phyloP scores from a whole-genome alignment of 257 asterid species.

The Lithospermum erythrorhizon region DNA sequence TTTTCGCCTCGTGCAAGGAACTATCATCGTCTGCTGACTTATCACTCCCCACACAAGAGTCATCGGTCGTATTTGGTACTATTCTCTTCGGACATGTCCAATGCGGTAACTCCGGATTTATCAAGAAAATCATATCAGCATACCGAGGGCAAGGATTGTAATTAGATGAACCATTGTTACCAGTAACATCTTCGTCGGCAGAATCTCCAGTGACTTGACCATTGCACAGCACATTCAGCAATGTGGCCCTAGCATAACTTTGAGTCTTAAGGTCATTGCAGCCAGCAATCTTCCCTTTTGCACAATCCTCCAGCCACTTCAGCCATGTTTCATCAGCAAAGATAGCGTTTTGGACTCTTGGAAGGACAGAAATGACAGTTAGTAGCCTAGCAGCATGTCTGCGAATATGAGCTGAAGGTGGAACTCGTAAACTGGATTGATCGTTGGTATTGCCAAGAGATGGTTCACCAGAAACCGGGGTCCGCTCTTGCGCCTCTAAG shows the following conservation, averaged over 20 bases:
- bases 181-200: constrained; percentile 28
- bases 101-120: constrained; percentile 78
- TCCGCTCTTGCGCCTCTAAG: constrained; percentile 51
- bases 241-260: constrained; percentile 89
- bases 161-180: constrained; percentile 20
- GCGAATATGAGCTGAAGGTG: constrained; percentile 91
- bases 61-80: constrained; percentile 19
- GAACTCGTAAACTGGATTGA: constrained; percentile 73
- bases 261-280: constrained; percentile 87
- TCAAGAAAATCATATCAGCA: constrained; percentile 73
- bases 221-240: constrained; percentile 63
- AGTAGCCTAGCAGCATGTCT: constrained; percentile 93
- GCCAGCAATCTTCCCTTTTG: constrained; percentile 66
- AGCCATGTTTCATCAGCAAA: constrained; percentile 53
- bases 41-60: constrained; percentile 23
- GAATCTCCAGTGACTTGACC: constrained; percentile 29
- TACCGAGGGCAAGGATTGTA: constrained; percentile 41
- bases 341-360: constrained; percentile 66
- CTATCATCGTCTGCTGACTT: constrained; percentile 33
- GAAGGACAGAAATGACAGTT: constrained; percentile 70
- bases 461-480: constrained; percentile 39
- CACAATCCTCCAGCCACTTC: constrained; percentile 94
- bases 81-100: constrained; percentile 63
- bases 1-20: constrained; percentile 44
- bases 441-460: constrained; percentile 29